These are phyloP conservation scores for Mycosphaerella arachidis DNA, from an alignment of 2,329 filamentous ascomycete species.

Conservation along the genomic window DNA sequence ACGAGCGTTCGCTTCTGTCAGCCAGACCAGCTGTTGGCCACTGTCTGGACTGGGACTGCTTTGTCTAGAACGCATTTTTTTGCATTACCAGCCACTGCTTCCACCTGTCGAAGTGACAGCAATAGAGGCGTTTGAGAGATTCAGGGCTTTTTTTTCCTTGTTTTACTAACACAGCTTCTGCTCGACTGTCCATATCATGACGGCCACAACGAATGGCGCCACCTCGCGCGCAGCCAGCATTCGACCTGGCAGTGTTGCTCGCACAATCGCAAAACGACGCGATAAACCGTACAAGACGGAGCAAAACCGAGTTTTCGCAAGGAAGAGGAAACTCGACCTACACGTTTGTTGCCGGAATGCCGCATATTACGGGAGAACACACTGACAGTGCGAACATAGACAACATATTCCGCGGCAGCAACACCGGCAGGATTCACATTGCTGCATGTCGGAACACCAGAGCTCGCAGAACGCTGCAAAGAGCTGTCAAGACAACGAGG, in stretches of 20 bases:
- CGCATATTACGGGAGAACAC: neutral
- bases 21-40: neutral
- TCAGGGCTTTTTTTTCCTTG: conserved; percentile 10
- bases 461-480: conserved; percentile 57
- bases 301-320: conserved; percentile 53
- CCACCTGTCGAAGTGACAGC: conserved; percentile 1
- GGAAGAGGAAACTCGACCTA: conserved; percentile 57
- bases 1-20: neutral
- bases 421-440: conserved; percentile 56
- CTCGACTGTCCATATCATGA: conserved; percentile 10
- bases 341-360: conserved; percentile 36
- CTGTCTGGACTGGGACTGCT: neutral
- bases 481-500: conserved; percentile 54
- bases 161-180: conserved; percentile 17
- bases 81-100: neutral
- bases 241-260: conserved; percentile 24
- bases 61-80: neutral
- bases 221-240: conserved; percentile 14
- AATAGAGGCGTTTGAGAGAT: conserved; percentile 7
- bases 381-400: conserved; percentile 39
- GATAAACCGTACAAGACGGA: conserved; percentile 55
- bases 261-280: conserved; percentile 28
- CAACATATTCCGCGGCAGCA: conserved; percentile 49
- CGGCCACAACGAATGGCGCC: conserved; percentile 3
- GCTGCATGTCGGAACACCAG: conserved; percentile 56